A percentile compares a stretch with the other conserved stretches of the same genome.
phyloP scores from a whole-genome alignment of 179 eudicot genomes.

The Silene coronaria region DNA sequence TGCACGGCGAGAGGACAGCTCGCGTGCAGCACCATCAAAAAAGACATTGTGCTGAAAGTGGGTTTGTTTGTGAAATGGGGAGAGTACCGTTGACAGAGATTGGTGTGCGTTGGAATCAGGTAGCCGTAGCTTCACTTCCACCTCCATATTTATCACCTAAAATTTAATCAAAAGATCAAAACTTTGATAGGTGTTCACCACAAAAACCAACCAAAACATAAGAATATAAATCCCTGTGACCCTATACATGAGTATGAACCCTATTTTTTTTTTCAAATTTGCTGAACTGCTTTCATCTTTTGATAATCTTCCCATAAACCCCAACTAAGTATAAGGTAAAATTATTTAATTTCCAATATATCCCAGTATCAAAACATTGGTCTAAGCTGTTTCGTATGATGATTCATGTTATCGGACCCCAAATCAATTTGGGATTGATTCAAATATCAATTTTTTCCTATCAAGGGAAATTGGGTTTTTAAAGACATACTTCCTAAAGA shows the following conservation, averaged over 20 bases:
- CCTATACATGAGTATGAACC: too few species aligned
- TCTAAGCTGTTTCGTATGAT: too few species aligned
- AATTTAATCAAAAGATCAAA: neutral
- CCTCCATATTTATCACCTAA: slow-evolving; percentile 44
- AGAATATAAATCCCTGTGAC: neutral
- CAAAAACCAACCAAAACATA: neutral
- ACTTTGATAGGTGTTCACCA: too few species aligned
- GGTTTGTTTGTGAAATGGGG: slow-evolving; percentile 49
- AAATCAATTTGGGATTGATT: too few species aligned
- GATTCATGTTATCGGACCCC: too few species aligned
- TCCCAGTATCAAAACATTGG: too few species aligned
- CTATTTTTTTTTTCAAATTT: too few species aligned
- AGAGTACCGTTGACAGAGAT: slow-evolving; percentile 46
- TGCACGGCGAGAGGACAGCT: slow-evolving; percentile 62
- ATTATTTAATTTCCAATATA: neutral
- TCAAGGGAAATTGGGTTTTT: neutral
- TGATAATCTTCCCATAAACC: neutral
- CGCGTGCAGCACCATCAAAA: slow-evolving; percentile 58
- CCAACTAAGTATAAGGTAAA: neutral
- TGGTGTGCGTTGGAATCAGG: slow-evolving; percentile 46
- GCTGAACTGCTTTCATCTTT: neutral
- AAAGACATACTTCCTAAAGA: neutral
- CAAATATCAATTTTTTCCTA: neutral
- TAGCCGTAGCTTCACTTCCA: slow-evolving; percentile 79
- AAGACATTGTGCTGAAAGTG: slow-evolving; percentile 77